Conservation (phyloP, 345 rosid species). For the Salix udensis region DNA sequence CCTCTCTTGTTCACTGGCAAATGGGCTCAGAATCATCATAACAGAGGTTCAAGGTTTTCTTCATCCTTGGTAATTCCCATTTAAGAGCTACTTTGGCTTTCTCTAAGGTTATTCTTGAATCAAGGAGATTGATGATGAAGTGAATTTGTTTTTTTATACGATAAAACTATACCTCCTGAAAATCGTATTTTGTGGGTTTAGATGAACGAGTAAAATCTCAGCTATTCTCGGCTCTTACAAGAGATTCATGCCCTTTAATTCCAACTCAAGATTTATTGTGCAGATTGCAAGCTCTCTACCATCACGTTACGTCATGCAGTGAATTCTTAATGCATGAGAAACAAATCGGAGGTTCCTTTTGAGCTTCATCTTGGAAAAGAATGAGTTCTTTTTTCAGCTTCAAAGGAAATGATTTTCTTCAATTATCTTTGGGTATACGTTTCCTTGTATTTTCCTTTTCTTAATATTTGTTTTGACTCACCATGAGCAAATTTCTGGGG, state of each 20-base stretch:
- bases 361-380: background rate
- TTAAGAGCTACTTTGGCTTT: background rate
- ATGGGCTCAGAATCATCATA: slow-evolving; percentile 48
- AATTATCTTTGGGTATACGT: background rate
- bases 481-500: background rate
- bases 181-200: no score
- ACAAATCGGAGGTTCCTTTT: slow-evolving; percentile 1
- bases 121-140: background rate
- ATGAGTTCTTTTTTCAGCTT: background rate
- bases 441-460: background rate
- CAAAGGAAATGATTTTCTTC: background rate
- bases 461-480: background rate
- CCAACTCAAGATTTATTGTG: no score
- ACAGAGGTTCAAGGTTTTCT: background rate
- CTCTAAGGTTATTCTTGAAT: background rate
- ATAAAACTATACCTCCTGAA: no score
- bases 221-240: accelerated
- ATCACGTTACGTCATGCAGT: no score
- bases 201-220: no score
- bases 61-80: background rate
- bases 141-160: no score
- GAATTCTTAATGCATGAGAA: background rate
- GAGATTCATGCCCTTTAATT: accelerated
- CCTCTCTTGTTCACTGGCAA: slow-evolving; percentile 37
- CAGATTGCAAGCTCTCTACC: no score